Conservation (phyloP, 1,139 yeast species). For the Geotrichum carabidarum region DNA sequence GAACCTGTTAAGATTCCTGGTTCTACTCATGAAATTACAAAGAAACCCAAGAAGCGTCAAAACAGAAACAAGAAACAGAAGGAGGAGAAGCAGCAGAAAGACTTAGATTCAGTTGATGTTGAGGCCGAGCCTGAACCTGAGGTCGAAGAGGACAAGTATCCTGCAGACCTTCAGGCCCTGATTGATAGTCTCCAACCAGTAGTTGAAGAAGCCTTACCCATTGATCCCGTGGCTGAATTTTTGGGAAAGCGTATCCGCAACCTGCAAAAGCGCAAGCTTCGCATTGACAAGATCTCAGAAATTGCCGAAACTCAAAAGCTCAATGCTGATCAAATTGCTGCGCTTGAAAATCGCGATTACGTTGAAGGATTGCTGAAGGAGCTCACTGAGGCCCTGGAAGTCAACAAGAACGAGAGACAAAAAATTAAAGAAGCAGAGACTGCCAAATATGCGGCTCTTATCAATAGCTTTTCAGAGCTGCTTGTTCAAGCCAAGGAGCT, state of each 20-base stretch:
- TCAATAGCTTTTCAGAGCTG: conserved; percentile 16
- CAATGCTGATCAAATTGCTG: conserved; percentile 38
- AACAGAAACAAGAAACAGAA: neutral
- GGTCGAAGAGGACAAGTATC: neutral
- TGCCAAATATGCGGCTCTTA: conserved; percentile 20
- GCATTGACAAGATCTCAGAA: conserved; percentile 37
- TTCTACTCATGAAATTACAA: neutral
- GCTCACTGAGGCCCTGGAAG: conserved; percentile 32
- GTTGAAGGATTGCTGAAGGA: conserved; percentile 39
- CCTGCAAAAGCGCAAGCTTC: conserved; percentile 37
- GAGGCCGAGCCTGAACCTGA: neutral
- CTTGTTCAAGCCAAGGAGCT: conserved; percentile 23
- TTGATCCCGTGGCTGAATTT: conserved; percentile 31
- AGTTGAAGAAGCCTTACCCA: neutral
- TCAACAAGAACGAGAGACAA: conserved; percentile 27
- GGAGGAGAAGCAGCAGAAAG: conserved; percentile 6
- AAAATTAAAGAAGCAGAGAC: conserved; percentile 20
- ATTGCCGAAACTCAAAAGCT: conserved; percentile 30
- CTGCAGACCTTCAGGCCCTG: neutral
- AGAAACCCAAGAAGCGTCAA: conserved; percentile 7
- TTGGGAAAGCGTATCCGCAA: conserved; percentile 38
- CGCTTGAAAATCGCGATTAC: conserved; percentile 34
- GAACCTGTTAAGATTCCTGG: neutral
- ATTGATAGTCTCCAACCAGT: neutral
- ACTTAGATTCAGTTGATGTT: neutral